A percentile compares a stretch with the other conserved stretches of the same genome.
Conservation (phyloP, 257 asterid species). For the Petrea volubilis region DNA sequence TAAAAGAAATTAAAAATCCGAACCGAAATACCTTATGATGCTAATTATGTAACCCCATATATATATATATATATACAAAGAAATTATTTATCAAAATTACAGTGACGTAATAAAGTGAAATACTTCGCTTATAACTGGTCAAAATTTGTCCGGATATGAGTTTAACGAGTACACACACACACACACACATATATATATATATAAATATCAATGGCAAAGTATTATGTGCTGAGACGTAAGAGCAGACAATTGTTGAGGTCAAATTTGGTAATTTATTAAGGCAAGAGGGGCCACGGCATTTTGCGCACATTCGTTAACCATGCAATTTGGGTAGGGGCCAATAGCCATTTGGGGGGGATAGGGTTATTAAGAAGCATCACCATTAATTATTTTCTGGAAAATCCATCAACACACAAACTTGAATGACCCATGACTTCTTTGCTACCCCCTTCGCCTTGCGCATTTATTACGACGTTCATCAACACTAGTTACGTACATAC, state of each 20-base stretch:
- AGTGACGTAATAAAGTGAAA: no score
- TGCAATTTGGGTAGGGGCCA: slow-evolving; percentile 42
- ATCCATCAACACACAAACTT: slow-evolving; percentile 13
- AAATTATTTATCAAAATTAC: no score
- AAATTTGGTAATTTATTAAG: slow-evolving; percentile 10
- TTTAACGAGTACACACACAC: background rate
- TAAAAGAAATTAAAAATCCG: no score
- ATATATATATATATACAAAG: no score
- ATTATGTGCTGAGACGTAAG: background rate
- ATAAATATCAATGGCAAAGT: background rate
- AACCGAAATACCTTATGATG: no score
- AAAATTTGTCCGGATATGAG: no score
- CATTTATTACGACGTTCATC: slow-evolving; percentile 27
- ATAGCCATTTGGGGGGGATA: no score
- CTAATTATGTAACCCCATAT: no score
- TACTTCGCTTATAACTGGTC: background rate
- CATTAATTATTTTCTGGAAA: slow-evolving; percentile 28
- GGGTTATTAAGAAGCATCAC: slow-evolving; percentile 33
- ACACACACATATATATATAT: background rate
- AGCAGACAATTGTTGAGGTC: slow-evolving; percentile 12
- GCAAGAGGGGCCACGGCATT: slow-evolving; percentile 35
- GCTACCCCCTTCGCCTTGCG: slow-evolving; percentile 22
- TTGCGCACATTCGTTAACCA: slow-evolving; percentile 26
- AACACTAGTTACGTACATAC: background rate
- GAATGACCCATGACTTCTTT: slow-evolving; percentile 31